Evolutionary conservation across 2,329 filamentous ascomycete species (phyloP).

Genomic region (Colletotrichum lini): DNA sequence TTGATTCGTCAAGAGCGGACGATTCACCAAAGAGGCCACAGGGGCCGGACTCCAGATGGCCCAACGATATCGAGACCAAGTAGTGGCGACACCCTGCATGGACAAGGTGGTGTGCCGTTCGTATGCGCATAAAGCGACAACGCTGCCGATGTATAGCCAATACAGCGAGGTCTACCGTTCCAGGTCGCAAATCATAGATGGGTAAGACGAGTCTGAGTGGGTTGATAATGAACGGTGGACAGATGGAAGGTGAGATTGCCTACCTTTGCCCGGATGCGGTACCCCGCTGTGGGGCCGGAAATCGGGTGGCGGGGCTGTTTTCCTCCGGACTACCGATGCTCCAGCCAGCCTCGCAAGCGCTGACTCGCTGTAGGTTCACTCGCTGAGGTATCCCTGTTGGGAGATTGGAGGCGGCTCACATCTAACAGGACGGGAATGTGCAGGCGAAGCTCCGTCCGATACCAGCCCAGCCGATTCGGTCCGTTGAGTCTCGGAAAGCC

Average conservation of each 20-base stretch:
- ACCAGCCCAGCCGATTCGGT: not conserved
- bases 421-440: not conserved
- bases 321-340: constrained; percentile 1
- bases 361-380: not conserved
- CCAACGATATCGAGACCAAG: constrained; percentile 3
- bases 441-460: not conserved
- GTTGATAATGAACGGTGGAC: not conserved
- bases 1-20: not conserved
- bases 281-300: constrained; percentile 13
- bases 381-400: constrained; percentile 5
- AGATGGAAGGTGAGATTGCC: constrained; percentile 1
- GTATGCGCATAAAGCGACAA: not conserved
- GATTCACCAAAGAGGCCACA: not conserved
- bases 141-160: constrained; percentile 13
- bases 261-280: constrained; percentile 1
- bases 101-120: constrained; percentile 1
- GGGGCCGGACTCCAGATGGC: not conserved
- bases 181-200: not conserved
- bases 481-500: constrained; percentile 7
- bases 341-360: not conserved
- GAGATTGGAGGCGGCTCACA: not conserved
- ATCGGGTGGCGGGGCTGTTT: constrained; percentile 5
- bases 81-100: not conserved
- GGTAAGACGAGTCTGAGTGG: not conserved
- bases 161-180: not conserved